Conservation (phyloP, 371 early-diverging fungal species). For the Pancytospora philotis region DNA sequence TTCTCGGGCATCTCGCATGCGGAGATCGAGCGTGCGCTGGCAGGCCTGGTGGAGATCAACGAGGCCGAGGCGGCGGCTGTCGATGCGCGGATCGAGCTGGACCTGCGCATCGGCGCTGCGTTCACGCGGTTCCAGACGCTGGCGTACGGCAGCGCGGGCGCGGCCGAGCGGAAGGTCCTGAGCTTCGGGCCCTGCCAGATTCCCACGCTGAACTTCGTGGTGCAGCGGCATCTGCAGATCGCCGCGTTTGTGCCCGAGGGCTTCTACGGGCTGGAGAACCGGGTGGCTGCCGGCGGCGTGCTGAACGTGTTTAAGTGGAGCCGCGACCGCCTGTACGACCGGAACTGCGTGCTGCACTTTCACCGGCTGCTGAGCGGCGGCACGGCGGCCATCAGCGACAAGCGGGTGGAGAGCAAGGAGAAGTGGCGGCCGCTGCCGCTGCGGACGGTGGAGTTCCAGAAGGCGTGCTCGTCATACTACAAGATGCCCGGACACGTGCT, state of each 20-base stretch:
- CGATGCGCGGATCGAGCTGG: constrained; percentile 76
- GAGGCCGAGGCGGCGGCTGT: constrained; percentile 73
- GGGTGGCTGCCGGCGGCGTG: constrained; percentile 68
- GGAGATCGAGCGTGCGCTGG: constrained; percentile 72
- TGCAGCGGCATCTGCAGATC: constrained; percentile 70
- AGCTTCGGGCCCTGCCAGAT: constrained; percentile 96
- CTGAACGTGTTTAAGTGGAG: constrained; percentile 50
- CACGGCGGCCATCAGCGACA: constrained; percentile 11
- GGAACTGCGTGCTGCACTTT: constrained; percentile 53
- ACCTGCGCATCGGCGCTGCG: constrained; percentile 83
- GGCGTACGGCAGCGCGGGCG: constrained; percentile 53
- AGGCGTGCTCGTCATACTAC: constrained; percentile 66
- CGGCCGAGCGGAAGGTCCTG: constrained; percentile 60
- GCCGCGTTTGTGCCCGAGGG: constrained; percentile 73
- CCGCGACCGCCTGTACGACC: constrained; percentile 57
- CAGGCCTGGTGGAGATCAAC: constrained; percentile 65
- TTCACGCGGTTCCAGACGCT: constrained; percentile 87
- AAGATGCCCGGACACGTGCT: constrained; percentile 68
- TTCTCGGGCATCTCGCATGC: constrained; percentile 62
- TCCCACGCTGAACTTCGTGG: constrained; percentile 95
- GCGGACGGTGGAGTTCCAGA: constrained; percentile 85
- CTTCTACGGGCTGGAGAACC: constrained; percentile 72
- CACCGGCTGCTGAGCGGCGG: constrained; percentile 13
- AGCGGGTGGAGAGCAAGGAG: constrained; percentile 3
- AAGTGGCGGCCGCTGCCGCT: constrained; percentile 71